Base-by-base conservation (phyloP, 148 eudicot species). In the Rhododendron mucronatum region DNA sequence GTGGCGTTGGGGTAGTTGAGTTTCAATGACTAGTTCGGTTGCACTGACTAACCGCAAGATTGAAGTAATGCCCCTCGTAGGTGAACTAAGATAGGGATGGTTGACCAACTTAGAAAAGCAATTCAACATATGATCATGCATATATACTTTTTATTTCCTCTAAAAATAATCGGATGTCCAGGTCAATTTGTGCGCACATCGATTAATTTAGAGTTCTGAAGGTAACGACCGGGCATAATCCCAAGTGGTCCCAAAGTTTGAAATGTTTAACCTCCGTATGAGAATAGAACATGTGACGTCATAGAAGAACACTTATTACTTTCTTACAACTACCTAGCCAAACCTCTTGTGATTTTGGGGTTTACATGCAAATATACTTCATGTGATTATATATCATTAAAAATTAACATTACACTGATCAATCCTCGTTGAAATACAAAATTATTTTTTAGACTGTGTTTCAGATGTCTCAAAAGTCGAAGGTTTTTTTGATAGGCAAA, bases 1-100 rank as follows among this genome's bases (percentile, higher is more conserved):
- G 81, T 9, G 81, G 30, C 1, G 81, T 78, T 78, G 48, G 53
- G 81, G 81, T 78, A 4, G 81, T 78, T 78, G 81, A 39, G 53
- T 21, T 78, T 41, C 80, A 77, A 41, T 39, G 20, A 16, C 45
- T 37, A 1, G 71, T 63, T 63, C 30, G 71, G 71, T 63, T 63
- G 71, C 71, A 63, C 28, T 59, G 65, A 67, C 69, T 77, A 44
- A 7, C 44, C 45, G 23, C 30, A 44, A 37, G 51, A 44, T 78
- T 39, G 15, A 39, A 44, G 81, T 11, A 78, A 44, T 39, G n/a
- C 23, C 39, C 10, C 26, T 5, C 20, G 0, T 37, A 16, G 50
- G 45, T 16, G 23, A 41, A 77, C 48, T 39, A 39, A 21, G 12
- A 4, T 41, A 77, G 26, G 7, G 81, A 78, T 78, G 81, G 81